These are phyloP conservation scores for Triangularia verruculosa DNA, from an alignment of 2,329 filamentous ascomycete genomes.

Conservation along the genomic window DNA sequence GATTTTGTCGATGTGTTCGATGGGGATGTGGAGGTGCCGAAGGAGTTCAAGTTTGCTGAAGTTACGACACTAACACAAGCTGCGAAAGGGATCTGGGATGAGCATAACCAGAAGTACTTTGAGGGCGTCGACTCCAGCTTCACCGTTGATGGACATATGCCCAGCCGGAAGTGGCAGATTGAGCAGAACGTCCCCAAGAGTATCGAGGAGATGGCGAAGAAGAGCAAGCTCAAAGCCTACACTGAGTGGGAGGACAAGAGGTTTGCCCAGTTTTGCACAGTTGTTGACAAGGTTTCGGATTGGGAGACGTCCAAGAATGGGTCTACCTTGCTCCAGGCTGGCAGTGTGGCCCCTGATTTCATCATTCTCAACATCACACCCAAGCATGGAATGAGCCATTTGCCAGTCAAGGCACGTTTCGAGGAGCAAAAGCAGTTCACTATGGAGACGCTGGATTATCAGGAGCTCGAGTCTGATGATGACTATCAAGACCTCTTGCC, in stretches of 20 bases:
- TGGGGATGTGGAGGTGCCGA: slow-evolving; percentile 1
- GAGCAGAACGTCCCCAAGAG: slow-evolving; percentile 33
- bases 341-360: slow-evolving; percentile 36
- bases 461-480: slow-evolving; percentile 36
- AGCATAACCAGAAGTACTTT: slow-evolving; percentile 33
- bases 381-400: slow-evolving; percentile 25
- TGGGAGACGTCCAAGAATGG: slow-evolving; percentile 46
- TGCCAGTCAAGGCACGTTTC: slow-evolving; percentile 36
- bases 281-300: slow-evolving; percentile 40
- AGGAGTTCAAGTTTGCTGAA: slow-evolving; percentile 20
- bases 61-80: slow-evolving; percentile 10
- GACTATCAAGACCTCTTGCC: slow-evolving; percentile 22
- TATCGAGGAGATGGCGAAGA: slow-evolving; percentile 34
- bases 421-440: slow-evolving; percentile 39
- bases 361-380: slow-evolving; percentile 40
- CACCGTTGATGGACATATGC: slow-evolving; percentile 44
- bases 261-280: slow-evolving; percentile 31
- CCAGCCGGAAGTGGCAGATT: slow-evolving; percentile 38
- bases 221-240: slow-evolving; percentile 22
- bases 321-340: slow-evolving; percentile 33
- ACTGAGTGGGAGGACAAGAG: slow-evolving; percentile 30
- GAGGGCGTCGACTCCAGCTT: slow-evolving; percentile 39
- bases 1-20: background rate
- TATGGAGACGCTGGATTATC: slow-evolving; percentile 42
- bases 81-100: slow-evolving; percentile 29